Evolutionary conservation across 495 filamentous ascomycete species (phyloP).

Genomic region (Penicillium waksmanii): DNA sequence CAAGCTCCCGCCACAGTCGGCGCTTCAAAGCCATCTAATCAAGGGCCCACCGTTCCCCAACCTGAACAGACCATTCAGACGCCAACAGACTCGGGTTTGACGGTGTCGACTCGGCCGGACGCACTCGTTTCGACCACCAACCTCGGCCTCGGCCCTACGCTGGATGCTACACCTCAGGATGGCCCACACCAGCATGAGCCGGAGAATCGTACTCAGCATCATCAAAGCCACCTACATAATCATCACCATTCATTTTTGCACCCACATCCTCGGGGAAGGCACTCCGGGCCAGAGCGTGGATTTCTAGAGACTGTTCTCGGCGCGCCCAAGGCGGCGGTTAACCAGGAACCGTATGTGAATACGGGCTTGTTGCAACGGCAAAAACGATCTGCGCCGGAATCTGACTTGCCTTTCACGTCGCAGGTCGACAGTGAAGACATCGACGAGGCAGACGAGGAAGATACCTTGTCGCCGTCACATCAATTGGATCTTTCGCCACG

Average conservation of each 20-base stretch:
- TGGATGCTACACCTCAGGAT: slow-evolving; percentile 8
- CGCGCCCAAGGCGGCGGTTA: slow-evolving; percentile 44
- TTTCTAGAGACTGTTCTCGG: slow-evolving; percentile 52
- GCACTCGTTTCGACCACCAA: slow-evolving; percentile 21
- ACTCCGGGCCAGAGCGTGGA: slow-evolving; percentile 32
- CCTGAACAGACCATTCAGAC: slow-evolving; percentile 34
- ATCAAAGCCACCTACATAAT: background rate
- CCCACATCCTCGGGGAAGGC: slow-evolving; percentile 4
- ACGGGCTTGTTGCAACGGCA: slow-evolving; percentile 38
- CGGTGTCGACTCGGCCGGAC: slow-evolving; percentile 36
- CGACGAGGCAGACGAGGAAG: slow-evolving; percentile 24
- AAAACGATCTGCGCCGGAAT: slow-evolving; percentile 26
- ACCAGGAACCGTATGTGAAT: slow-evolving; percentile 43
- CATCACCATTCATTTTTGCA: slow-evolving; percentile 8
- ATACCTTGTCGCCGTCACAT: slow-evolving; percentile 37
- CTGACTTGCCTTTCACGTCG: slow-evolving; percentile 8
- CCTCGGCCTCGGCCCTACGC: slow-evolving; percentile 11
- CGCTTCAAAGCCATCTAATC: slow-evolving; percentile 32
- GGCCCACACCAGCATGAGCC: slow-evolving; percentile 4
- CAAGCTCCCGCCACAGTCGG: slow-evolving; percentile 47
- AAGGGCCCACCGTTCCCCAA: slow-evolving; percentile 31
- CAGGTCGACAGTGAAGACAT: slow-evolving; percentile 15
- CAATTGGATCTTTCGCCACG: slow-evolving; percentile 44
- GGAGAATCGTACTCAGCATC: slow-evolving; percentile 6
- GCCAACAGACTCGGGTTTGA: slow-evolving; percentile 41